Base-by-base conservation (phyloP, 2,329 filamentous ascomycete species). In the Sporothrix brasiliensis region DNA sequence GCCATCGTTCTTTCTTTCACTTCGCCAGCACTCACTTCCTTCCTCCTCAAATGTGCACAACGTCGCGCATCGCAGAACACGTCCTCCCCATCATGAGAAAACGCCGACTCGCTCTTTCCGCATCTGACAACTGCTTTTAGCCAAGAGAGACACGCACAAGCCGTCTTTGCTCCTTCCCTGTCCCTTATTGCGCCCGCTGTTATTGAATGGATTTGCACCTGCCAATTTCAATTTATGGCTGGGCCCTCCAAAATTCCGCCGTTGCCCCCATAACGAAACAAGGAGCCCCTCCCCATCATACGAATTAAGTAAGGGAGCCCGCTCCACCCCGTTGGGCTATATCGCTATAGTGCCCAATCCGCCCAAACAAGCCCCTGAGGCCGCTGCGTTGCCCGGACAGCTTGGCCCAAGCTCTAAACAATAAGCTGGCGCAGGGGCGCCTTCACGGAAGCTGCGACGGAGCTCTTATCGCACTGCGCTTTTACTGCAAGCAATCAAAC, bases 301-400 rank as follows among this genome's bases (percentile, higher is more conserved):
- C 54, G 47, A 39, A 52, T 61, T 30, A 54, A 67, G 50, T 47
- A 67, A 67, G 50, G 65, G 65, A 54, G 65, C 14, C 50, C 65
- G 54, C 63, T 34, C 24, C n/a, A 53, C 19, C 41, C 47, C 53
- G 21, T 21, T 1, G 47, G 14, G 10, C 9, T 13, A 63, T 13
- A 27, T 16, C 60, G 49, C 30, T 34, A 50, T 41, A 68, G 44
- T 56, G 21, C 67, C 39, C n/a, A 58, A 30, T 19, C 34, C 34
- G 44, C 56, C 47, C 63, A 52, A 50, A 67, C 47, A 52, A 24
- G 49, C 49, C 63, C 47, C 65, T 56, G 27, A 63, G 34, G 54
- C 61, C 67, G 44, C 52, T 54, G 61, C 72, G 73, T 74, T 74
- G 73, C 73, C 72, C 71, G 72, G 73, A 70, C 73, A 74, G 71